Conservation (phyloP, 306 rosid species). For the Arachis hypogaea region DNA sequence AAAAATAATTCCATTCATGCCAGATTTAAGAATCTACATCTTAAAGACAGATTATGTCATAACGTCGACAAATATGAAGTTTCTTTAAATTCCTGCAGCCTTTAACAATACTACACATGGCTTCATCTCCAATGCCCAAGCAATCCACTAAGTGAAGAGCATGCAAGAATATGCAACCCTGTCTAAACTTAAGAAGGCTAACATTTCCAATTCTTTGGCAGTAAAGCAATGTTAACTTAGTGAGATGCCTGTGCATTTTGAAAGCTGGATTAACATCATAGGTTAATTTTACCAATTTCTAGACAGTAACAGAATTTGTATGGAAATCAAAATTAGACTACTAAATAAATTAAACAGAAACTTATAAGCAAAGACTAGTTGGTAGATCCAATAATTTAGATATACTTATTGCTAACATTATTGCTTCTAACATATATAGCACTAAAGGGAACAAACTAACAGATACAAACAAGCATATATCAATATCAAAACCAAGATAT, state of each 20-base stretch:
- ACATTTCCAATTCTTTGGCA: slow-evolving; percentile 73
- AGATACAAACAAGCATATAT: too few relatives aligned
- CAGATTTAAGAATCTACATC: slow-evolving; percentile 12
- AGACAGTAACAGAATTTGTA: too few relatives aligned
- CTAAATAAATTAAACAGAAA: too few relatives aligned
- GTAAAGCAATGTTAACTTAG: slow-evolving; percentile 68
- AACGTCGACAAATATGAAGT: slow-evolving; percentile 79
- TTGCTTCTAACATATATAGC: too few relatives aligned
- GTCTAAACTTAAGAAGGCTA: slow-evolving; percentile 71
- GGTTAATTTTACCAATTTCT: not conserved
- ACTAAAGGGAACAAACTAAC: too few relatives aligned
- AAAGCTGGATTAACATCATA: slow-evolving; percentile 30
- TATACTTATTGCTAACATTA: too few relatives aligned
- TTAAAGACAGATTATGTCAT: slow-evolving; percentile 57
- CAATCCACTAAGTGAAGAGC: slow-evolving; percentile 84
- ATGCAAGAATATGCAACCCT: slow-evolving; percentile 72
- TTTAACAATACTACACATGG: slow-evolving; percentile 67
- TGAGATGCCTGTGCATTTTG: slow-evolving; percentile 56
- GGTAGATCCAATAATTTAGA: too few relatives aligned
- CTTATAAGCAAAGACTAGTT: too few relatives aligned
- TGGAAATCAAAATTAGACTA: too few relatives aligned
- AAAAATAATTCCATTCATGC: not conserved
- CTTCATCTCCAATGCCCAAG: slow-evolving; percentile 77
- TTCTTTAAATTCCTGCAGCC: slow-evolving; percentile 82
- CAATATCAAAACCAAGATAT: too few relatives aligned